Conservation (phyloP, 1,284 basidiomycete species). For the Leccinum angustisporum region DNA sequence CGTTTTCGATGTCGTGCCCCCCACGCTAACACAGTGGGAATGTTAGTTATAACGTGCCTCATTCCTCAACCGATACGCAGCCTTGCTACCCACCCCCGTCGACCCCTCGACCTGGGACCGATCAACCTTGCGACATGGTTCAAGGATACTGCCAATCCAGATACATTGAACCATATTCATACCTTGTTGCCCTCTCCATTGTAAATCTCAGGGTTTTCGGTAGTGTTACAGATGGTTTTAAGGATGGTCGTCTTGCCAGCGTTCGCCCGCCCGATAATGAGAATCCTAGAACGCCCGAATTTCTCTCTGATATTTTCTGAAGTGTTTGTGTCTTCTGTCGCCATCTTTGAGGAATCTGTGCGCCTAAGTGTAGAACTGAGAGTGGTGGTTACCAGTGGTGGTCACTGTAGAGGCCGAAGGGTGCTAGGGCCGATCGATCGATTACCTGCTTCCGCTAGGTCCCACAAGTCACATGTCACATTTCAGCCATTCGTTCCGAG, state of each 20-base stretch:
- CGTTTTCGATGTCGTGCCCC: too few species aligned
- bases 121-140: not conserved
- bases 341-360: not conserved
- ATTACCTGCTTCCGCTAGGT: too few species aligned
- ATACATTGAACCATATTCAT: not conserved
- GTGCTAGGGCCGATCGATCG: too few species aligned
- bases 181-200: conserved; percentile 5
- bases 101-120: not conserved
- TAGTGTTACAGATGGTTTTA: conserved; percentile 6
- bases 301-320: not conserved
- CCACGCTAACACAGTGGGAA: too few species aligned
- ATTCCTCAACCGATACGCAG: too few species aligned
- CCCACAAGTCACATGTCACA: too few species aligned
- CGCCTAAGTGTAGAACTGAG: not conserved
- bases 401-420: too few species aligned
- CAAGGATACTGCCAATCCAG: not conserved
- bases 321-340: not conserved
- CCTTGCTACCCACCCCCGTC: not conserved
- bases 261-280: not conserved
- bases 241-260: conserved; percentile 17
- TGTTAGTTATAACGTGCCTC: too few species aligned
- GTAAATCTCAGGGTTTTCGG: conserved; percentile 7
- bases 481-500: too few species aligned
- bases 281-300: not conserved
- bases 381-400: too few species aligned